phyloP scores from a whole-genome alignment of 2,329 filamentous ascomycete genomes.

The Waltergamsia citrina region DNA sequence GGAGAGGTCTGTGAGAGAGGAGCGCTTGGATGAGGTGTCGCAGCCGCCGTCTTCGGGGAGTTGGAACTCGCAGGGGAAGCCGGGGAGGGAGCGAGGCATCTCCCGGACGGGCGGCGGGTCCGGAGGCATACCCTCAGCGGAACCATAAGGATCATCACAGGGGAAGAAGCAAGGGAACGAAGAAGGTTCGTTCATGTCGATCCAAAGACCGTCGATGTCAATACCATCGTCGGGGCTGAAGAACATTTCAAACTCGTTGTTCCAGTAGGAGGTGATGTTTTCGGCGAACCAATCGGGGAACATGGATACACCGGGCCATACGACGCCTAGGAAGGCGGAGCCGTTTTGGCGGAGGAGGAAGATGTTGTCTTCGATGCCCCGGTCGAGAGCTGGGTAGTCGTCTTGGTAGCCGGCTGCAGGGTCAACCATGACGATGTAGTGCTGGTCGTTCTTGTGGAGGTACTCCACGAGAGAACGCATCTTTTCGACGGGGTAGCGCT shows the following conservation, averaged over 20 bases:
- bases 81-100: constrained; percentile 55
- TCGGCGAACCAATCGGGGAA: constrained; percentile 72
- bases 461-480: constrained; percentile 58
- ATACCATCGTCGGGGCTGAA: constrained; percentile 56
- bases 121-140: constrained; percentile 42
- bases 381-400: constrained; percentile 29
- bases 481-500: constrained; percentile 54
- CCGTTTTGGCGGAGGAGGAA: constrained; percentile 45
- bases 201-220: constrained; percentile 71
- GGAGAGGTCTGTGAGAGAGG: too few relatives aligned
- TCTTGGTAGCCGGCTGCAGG: constrained; percentile 49
- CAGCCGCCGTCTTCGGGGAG: constrained; percentile 9
- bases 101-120: constrained; percentile 51
- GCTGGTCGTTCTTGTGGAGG: constrained; percentile 56
- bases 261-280: constrained; percentile 59
- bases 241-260: constrained; percentile 54
- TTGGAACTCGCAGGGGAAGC: constrained; percentile 44
- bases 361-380: constrained; percentile 32
- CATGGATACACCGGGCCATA: constrained; percentile 67
- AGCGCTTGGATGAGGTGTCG: neutral
- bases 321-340: constrained; percentile 51
- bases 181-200: constrained; percentile 52
- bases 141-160: constrained; percentile 12
- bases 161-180: constrained; percentile 28
- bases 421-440: constrained; percentile 73